Base-by-base conservation (phyloP, 495 filamentous ascomycete species). In the Penicillium manginii region DNA sequence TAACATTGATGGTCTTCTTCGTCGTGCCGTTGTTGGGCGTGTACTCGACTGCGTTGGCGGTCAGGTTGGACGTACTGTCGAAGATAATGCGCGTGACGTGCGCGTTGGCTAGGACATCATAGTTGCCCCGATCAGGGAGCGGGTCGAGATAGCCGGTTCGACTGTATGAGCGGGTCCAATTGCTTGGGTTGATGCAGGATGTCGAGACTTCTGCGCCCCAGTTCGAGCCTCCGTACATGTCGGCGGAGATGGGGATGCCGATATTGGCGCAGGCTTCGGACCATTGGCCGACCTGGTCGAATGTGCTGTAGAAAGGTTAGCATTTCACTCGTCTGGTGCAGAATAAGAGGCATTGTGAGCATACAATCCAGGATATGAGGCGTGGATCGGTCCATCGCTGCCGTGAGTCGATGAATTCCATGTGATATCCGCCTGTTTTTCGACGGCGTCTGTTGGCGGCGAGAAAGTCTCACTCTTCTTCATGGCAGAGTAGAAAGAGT, bases 351-450 rank as follows among this genome's bases (percentile, higher is more conserved):
- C 2, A 47, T 14, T 37, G 12, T n/a, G 18, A 17, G 17, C 40
- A 43, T 66, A 72, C 70, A 65, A 73, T 35, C 63, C 74, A 11
- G 84, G 81, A 66, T 83, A 86, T 4, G 77, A 74, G 7, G 78
- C 76, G 54, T 83, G 69, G 18, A 87, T 73, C 1, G 75, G 78
- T 1, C 78, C 78, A 7, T 58, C 35, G 12, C 55, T 65, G 6
- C 78, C 79, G 46, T 77, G 79, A 1, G 57, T 63, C 7, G 60
- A 62, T 4, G 54, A 26, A 32, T 80, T 65, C 58, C 70, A 81
- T 2, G 64, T 64, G 33, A 81, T 79, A 9, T 66, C 66, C 7
- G 45, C 83, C 71, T 73, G 67, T 21, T 42, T 47, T 45, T 55
- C 77, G 52, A 76, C 76, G 58, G n/a, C 65, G 37, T 65, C 60